Conservation (phyloP, 257 asterid species). For the Scutellaria galericulata region DNA sequence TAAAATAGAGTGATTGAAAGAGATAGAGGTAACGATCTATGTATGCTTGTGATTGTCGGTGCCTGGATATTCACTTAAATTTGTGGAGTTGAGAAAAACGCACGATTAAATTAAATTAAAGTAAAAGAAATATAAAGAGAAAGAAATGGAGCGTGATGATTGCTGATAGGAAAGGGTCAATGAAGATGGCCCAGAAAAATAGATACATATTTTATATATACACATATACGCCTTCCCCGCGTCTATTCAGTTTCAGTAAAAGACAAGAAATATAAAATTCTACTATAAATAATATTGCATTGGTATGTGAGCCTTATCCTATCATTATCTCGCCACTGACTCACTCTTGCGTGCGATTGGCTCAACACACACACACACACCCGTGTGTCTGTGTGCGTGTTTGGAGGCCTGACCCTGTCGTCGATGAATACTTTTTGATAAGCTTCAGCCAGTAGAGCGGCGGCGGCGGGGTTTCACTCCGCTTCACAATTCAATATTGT, state of each 20-base stretch:
- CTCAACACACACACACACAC: slow-evolving; percentile 17
- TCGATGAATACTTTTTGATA: slow-evolving; percentile 26
- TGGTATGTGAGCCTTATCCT: slow-evolving; percentile 42
- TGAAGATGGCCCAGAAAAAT: slow-evolving; percentile 33
- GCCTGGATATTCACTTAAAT: not conserved
- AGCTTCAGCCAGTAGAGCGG: slow-evolving; percentile 29
- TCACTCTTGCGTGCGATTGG: not conserved
- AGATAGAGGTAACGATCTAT: slow-evolving; percentile 27
- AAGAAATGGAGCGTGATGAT: slow-evolving; percentile 7
- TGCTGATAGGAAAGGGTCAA: slow-evolving; percentile 38
- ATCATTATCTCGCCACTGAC: slow-evolving; percentile 20
- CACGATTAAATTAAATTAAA: not conserved
- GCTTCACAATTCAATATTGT: not conserved
- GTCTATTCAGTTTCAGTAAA: slow-evolving; percentile 27
- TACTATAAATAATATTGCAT: slow-evolving; percentile 24
- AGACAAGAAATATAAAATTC: slow-evolving; percentile 14
- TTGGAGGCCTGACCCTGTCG: slow-evolving; percentile 23
- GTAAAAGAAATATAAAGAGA: not conserved
- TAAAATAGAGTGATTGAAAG: slow-evolving; percentile 32
- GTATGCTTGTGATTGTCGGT: slow-evolving; percentile 29
- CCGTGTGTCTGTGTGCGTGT: slow-evolving; percentile 18
- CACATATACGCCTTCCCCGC: slow-evolving; percentile 33
- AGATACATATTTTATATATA: not conserved
- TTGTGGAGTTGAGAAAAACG: slow-evolving; percentile 21
- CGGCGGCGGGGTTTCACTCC: slow-evolving; percentile 14